phyloP scores from a whole-genome alignment of 2,329 filamentous ascomycete species.

The Drechmeria coniospora region DNA sequence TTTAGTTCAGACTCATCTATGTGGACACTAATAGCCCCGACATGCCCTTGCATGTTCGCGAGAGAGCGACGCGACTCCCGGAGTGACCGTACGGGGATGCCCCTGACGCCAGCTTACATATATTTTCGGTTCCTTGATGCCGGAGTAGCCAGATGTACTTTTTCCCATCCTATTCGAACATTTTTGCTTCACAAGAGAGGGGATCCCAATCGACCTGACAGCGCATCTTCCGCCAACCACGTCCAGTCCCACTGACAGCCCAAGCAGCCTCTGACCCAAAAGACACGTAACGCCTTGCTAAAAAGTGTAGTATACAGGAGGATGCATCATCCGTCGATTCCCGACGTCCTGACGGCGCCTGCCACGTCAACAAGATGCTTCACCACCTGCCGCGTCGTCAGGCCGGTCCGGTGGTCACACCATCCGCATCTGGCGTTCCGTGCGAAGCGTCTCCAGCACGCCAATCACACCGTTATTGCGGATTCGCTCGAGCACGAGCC shows the following conservation, averaged over 20 bases:
- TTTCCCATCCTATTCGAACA: too few relatives aligned
- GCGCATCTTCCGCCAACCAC: slow-evolving; percentile 9
- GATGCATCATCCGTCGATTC: slow-evolving; percentile 9
- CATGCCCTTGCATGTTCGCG: too few relatives aligned
- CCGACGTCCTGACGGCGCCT: too few relatives aligned
- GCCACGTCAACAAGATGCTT: too few relatives aligned
- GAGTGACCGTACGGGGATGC: too few relatives aligned
- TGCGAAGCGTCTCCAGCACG: slow-evolving; percentile 39
- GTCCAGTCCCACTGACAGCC: slow-evolving; percentile 4
- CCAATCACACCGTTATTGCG: slow-evolving; percentile 42
- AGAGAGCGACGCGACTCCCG: too few relatives aligned
- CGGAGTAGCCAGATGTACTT: too few relatives aligned
- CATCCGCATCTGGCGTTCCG: slow-evolving; percentile 21
- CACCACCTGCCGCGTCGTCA: not conserved
- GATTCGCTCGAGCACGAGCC: slow-evolving; percentile 58
- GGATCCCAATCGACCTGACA: slow-evolving; percentile 20
- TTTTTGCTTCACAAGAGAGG: slow-evolving; percentile 28
- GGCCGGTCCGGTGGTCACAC: slow-evolving; percentile 1
- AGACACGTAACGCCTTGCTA: slow-evolving; percentile 21
- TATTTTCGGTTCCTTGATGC: too few relatives aligned
- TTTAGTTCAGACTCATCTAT: too few relatives aligned
- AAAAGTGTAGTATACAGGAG: slow-evolving; percentile 18
- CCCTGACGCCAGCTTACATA: too few relatives aligned
- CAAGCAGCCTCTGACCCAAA: slow-evolving; percentile 5
- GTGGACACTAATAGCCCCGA: too few relatives aligned